phyloP scores from a whole-genome alignment of 2,329 filamentous ascomycete genomes.

The Exophiala sideris region DNA sequence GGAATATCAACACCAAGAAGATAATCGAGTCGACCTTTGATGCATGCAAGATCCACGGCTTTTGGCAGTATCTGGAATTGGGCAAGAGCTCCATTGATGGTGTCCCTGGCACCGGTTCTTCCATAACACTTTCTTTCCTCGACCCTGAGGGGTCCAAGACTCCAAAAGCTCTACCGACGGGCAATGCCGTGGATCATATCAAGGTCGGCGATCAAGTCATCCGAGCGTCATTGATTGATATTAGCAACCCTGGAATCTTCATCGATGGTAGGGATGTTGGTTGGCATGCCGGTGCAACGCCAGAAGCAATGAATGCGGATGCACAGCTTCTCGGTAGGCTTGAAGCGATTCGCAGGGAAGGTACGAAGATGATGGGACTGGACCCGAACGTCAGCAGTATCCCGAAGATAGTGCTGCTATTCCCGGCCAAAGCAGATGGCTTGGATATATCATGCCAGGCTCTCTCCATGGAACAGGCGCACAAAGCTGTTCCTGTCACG shows the following conservation, averaged over 20 bases:
- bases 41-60: conserved; percentile 31
- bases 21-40: conserved; percentile 58
- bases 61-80: conserved; percentile 31
- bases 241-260: conserved; percentile 63
- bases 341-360: conserved; percentile 56
- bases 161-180: conserved; percentile 59
- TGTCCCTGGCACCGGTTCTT: conserved; percentile 57
- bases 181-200: conserved; percentile 52
- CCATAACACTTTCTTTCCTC: conserved; percentile 59
- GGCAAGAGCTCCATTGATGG: conserved; percentile 64
- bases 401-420: conserved; percentile 61
- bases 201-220: conserved; percentile 36
- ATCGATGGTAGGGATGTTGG: conserved; percentile 54
- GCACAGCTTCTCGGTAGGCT: conserved; percentile 45
- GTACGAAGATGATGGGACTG: conserved; percentile 61
- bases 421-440: conserved; percentile 51
- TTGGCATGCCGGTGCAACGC: conserved; percentile 50
- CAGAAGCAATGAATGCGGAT: conserved; percentile 52
- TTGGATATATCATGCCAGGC: conserved; percentile 46
- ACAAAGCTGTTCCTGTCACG: conserved; percentile 56
- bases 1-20: conserved; percentile 70
- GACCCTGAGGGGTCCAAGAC: conserved; percentile 63
- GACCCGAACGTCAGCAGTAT: conserved; percentile 43
- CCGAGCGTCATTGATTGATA: conserved; percentile 58
- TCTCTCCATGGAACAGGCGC: conserved; percentile 55